phyloP scores from a whole-genome alignment of 116 monocot species.

The Papilionanthe hybrid region DNA sequence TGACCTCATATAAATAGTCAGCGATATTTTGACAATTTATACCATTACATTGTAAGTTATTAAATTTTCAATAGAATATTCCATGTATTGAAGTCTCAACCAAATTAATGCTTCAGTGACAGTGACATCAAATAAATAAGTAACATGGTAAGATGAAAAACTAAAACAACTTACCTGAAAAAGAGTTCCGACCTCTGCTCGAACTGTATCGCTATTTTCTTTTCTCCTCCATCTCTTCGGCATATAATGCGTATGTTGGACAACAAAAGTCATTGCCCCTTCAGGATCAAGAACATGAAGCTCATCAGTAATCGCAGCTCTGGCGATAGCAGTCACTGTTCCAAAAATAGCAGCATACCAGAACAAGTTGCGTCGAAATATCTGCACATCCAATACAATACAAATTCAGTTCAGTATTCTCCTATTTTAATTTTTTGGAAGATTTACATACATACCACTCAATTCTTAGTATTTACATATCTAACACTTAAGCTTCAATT shows the following conservation, averaged over 20 bases:
- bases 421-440: not conserved
- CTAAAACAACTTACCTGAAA: conserved; percentile 71
- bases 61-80: too few species aligned
- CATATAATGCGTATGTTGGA: conserved; percentile 88
- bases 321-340: conserved; percentile 79
- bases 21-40: too few species aligned
- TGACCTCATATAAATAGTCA: too few species aligned
- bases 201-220: conserved; percentile 74
- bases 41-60: too few species aligned
- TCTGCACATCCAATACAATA: conserved; percentile 32
- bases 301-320: conserved; percentile 69
- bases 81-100: too few species aligned
- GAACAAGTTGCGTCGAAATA: conserved; percentile 87
- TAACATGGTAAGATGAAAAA: not conserved
- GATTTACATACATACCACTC: not conserved
- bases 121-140: not conserved
- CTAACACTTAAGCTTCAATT: too few species aligned
- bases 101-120: too few species aligned
- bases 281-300: conserved; percentile 82
- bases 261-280: conserved; percentile 80
- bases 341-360: conserved; percentile 96
- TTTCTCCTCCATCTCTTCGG: conserved; percentile 93
- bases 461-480: too few species aligned
- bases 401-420: not conserved
- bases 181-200: conserved; percentile 81